Conservation (phyloP, 2,329 filamentous ascomycete genomes). For the Plectosphaerella sp. region DNA sequence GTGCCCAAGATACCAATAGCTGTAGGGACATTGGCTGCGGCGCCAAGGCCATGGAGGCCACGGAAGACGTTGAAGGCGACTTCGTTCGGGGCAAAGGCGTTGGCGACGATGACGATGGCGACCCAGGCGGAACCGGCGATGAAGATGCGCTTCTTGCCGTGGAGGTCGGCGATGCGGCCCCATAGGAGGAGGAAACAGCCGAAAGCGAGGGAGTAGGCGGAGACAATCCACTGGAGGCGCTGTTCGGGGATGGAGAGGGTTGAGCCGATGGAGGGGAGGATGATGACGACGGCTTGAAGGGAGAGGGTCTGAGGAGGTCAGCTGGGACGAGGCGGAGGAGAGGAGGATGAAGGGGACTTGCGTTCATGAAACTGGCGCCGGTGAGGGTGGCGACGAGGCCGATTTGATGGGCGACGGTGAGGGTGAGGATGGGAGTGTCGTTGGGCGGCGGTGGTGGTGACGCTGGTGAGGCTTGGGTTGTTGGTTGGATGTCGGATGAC, state of each 20-base stretch:
- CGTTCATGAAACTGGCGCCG: constrained; percentile 53
- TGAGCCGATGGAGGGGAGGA: constrained; percentile 56
- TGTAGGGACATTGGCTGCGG: constrained; percentile 66
- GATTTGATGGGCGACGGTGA: constrained; percentile 27
- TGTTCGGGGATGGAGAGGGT: constrained; percentile 52
- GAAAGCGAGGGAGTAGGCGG: constrained; percentile 61
- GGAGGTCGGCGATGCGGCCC: constrained; percentile 64
- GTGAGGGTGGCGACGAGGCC: constrained; percentile 50
- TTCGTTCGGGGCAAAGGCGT: constrained; percentile 62
- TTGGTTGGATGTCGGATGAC: no score
- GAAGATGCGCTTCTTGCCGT: constrained; percentile 62
- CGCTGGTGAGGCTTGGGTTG: no score
- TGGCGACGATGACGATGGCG: constrained; percentile 50
- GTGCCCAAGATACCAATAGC: constrained; percentile 66
- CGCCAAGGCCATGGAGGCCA: constrained; percentile 63
- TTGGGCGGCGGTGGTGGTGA: no score
- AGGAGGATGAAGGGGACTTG: constrained; percentile 16
- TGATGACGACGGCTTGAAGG: constrained; percentile 56
- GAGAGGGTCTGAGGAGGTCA: constrained; percentile 42
- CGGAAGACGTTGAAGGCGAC: constrained; percentile 64
- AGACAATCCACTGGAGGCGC: constrained; percentile 62
- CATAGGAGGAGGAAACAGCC: constrained; percentile 65
- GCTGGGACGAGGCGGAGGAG: neutral
- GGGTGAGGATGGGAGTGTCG: no score
- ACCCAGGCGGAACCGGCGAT: constrained; percentile 61